Conservation (phyloP, 306 rosid genomes). For the Pyrus pyrifolia region DNA sequence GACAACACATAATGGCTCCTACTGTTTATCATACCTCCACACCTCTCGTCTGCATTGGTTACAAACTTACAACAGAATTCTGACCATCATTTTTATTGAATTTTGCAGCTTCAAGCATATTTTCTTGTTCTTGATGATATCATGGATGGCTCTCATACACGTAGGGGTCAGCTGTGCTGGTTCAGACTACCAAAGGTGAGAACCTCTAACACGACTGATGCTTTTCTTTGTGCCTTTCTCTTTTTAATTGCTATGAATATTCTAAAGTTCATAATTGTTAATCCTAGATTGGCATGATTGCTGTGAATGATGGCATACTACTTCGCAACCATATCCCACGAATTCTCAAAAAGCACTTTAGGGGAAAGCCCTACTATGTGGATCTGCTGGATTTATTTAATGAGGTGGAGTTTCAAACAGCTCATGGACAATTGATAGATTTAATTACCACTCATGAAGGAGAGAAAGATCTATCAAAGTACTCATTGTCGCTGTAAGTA, state of each 20-base stretch:
- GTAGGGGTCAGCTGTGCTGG: slow-evolving; percentile 52
- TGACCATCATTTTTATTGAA: background rate
- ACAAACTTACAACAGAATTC: background rate
- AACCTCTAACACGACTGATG: background rate
- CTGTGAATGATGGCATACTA: slow-evolving; percentile 71
- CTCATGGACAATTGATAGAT: slow-evolving; percentile 97
- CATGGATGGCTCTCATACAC: slow-evolving; percentile 46
- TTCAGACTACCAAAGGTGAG: slow-evolving; percentile 45
- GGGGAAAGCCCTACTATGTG: slow-evolving; percentile 64
- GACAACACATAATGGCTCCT: background rate
- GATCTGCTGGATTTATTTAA: slow-evolving; percentile 86
- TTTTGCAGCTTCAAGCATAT: slow-evolving; percentile 43
- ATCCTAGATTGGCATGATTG: slow-evolving; percentile 75
- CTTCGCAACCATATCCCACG: slow-evolving; percentile 74
- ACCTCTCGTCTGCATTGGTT: background rate
- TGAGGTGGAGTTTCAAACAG: slow-evolving; percentile 96
- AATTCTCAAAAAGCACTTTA: slow-evolving; percentile 76
- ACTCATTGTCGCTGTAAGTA: slow-evolving; percentile 77
- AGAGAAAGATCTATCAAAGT: slow-evolving; percentile 82
- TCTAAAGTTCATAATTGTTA: background rate
- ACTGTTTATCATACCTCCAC: background rate
- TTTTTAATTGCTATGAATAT: background rate
- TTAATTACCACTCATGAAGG: slow-evolving; percentile 84
- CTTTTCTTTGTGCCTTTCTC: background rate
- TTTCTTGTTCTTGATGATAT: slow-evolving; percentile 47